Percentiles rank a stretch among this genome's conserved stretches.
Evolutionary conservation across 1,284 basidiomycete genomes (phyloP).

Genomic region (Athelia psychrophila): DNA sequence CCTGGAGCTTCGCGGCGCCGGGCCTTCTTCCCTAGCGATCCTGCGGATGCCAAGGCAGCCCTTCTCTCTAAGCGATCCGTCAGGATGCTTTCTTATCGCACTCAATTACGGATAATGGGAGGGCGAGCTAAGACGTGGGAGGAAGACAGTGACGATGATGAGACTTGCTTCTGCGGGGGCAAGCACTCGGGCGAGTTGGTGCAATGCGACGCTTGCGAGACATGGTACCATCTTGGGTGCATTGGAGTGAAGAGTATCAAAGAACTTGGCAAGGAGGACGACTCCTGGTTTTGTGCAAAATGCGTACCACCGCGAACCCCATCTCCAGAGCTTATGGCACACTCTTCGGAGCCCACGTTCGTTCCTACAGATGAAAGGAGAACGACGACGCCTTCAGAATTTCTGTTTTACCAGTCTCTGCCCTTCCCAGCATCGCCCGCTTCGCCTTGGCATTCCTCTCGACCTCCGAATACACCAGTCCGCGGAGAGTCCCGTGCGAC

Average conservation of each 20-base stretch:
- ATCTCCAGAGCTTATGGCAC: constrained; percentile 27
- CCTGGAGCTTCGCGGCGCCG: constrained; percentile 16
- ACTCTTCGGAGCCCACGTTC: constrained; percentile 54
- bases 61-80: constrained; percentile 67
- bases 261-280: constrained; percentile 70
- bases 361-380: constrained; percentile 52
- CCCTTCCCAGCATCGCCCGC: constrained; percentile 51
- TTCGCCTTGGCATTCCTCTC: constrained; percentile 35
- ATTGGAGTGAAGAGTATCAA: constrained; percentile 60
- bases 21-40: constrained; percentile 54
- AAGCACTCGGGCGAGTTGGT: constrained; percentile 69
- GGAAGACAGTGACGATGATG: constrained; percentile 43
- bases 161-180: constrained; percentile 64
- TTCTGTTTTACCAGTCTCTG: constrained; percentile 51
- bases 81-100: constrained; percentile 52
- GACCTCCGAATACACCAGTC: constrained; percentile 44
- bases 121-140: constrained; percentile 28
- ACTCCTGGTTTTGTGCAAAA: constrained; percentile 68
- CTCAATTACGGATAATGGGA: constrained; percentile 29
- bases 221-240: constrained; percentile 76
- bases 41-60: constrained; percentile 69
- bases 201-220: constrained; percentile 72
- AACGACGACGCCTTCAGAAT: constrained; percentile 32
- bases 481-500: constrained; percentile 26
- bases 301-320: constrained; percentile 39